Evolutionary conservation across 108 stramenopile genomes (phyloP), one percentile per base, ranked within the genome.

Genomic region (Cyclotella sp.): DNA sequence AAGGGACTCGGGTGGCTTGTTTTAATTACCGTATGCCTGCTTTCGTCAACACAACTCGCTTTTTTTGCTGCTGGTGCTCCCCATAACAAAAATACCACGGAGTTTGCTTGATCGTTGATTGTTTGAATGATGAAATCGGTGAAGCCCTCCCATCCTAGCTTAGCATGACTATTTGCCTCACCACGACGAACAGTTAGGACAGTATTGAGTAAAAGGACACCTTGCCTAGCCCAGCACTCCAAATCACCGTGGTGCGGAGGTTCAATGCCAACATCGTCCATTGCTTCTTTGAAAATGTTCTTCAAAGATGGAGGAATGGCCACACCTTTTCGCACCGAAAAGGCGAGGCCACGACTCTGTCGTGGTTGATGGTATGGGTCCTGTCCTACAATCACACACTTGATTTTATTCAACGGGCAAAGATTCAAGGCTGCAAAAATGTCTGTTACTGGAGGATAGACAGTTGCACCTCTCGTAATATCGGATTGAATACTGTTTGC

Each of bases 291-390:
- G 82, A 91, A 87, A 54, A 99, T 97, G 78, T 99, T 99, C 22
- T 86, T 77, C 24, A 99, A 81, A 7, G 96, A 97, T 0, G 98
- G 98, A 11, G 99, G 99, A 19, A 84, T 65, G 55, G 62, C 68
- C 13, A 97, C 87, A 18, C 93, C 96, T 24, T 72, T 72, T 63
- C 68, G 72, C n/a, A 99, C 98, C 18, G 97, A 98, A 77, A 95
- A 95, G 5, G 88, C 82, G n/a, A 97, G 66, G 1, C 94, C 94
- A 80, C 94, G 93, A 0, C 89, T 93, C 73, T 95, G 91, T 18
- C 78, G 75, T 13, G 97, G 97, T 30, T 94, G 94, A 79, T 99
- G 99, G 84, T 99, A 99, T 7, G 99, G 99, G 79, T 99, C 99
- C 75, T 99, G 99, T 14, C 99, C 99, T n/a, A 99, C 84, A 73